Conservation (phyloP, 2,329 filamentous ascomycete genomes). For the Cercospora berteroae region DNA sequence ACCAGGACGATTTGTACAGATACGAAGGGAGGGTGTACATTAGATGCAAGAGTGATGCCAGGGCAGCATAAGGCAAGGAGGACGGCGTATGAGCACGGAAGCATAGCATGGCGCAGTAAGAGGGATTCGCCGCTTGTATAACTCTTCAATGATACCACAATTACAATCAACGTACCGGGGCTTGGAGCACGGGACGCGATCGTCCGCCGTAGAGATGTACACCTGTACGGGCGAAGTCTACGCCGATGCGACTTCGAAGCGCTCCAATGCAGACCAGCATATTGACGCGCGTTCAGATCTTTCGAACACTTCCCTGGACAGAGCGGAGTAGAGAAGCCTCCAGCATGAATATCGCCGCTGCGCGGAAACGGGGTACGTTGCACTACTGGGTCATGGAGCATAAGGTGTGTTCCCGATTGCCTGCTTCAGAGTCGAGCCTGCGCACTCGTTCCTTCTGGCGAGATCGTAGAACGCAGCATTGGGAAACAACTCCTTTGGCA, state of each 20-base stretch:
- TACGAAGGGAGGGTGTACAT: conserved; percentile 20
- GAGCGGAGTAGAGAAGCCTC: background rate
- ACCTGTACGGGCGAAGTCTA: background rate
- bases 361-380: background rate
- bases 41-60: conserved; percentile 11
- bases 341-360: background rate
- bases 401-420: background rate
- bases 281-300: background rate
- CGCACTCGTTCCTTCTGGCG: background rate
- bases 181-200: background rate
- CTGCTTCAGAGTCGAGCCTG: background rate
- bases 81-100: conserved; percentile 11
- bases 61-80: background rate
- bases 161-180: background rate
- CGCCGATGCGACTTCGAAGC: background rate
- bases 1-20: conserved; percentile 7
- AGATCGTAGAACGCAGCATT: background rate
- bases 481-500: background rate
- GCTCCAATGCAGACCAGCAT: background rate
- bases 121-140: conserved; percentile 2
- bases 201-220: background rate
- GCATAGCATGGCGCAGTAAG: conserved; percentile 20
- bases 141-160: conserved; percentile 11
- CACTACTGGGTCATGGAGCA: no score
- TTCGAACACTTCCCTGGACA: background rate